Base-by-base conservation (phyloP, 2,329 filamentous ascomycete species). In the Phoma herbarum region DNA sequence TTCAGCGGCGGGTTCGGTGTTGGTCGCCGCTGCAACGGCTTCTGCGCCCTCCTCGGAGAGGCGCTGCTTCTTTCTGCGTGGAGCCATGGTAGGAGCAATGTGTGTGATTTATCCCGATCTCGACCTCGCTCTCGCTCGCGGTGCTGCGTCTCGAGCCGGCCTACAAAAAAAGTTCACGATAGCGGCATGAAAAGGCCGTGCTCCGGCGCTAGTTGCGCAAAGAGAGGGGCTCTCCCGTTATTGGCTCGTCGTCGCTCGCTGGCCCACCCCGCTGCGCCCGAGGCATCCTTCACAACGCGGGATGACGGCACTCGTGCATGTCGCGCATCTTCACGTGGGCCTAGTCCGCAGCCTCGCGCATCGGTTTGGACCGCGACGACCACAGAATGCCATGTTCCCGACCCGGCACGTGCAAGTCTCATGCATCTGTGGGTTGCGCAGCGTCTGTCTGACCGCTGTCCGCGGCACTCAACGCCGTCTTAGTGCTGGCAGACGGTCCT, bases 31-130 rank as follows among this genome's bases (percentile, higher is more conserved):
- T 25, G 41, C 23, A 8, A 43, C 41, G 23, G 41, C 23, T 7
- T 43, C 41, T 23, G 41, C 64, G 42, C 75, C 77, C n/a, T 75
- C 75, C 53, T 75, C 65, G 6, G 77, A 79, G 45, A 79, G 69
- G n/a, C 75, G 70, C 60, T 79, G 77, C 54, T 75, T 72, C 65
- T 80, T 80, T 64, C 73, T 74, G 50, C 71, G 74, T 39, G 76
- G 77, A 29, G 71, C 74, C 78, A 80, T 80, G 43, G 63, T 48
- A 28, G 42, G 8, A 41, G 26, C 46, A 16, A 42, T 51, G 37
- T 29, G 35, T 56, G 18, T 35, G 26, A n/a, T n/a, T n/a, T n/a
- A n/a, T n/a, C n/a, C n/a, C n/a, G 7, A 6, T 25, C 7, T 46
- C 33, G 26, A 2, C 37, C 35, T 41, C n/a, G n/a, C n/a, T n/a